Evolutionary conservation across 805 yeast species (phyloP), one percentile per base, ranked within the genome.

Genomic region (Kuraishia ogatae): DNA sequence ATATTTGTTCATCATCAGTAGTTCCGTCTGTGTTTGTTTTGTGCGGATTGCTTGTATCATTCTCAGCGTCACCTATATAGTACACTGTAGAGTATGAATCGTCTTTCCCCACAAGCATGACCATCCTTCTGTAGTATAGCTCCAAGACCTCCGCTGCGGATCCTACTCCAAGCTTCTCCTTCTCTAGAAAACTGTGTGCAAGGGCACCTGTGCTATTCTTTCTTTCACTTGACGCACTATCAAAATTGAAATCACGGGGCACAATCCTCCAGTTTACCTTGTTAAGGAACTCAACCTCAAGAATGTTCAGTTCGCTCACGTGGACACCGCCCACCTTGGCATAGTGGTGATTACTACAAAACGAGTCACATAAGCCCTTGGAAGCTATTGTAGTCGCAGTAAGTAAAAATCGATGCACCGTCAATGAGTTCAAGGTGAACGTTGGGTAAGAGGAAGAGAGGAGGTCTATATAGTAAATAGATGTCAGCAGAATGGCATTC

Each of bases 291-390:
- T 94, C 98, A 54, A 87, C 83, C 66, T 93, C 99, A 51, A 93
- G 74, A 55, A 93, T 77, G 68, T 94, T 94, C 60, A 92, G 74
- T 66, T 91, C 97, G 57, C 83, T 78, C 51, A 86, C 72, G 49
- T 89, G 89, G 3, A 91, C 87, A 57, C 99, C 98, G 2, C 99
- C 99, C 20, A 94, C 97, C 66, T 87, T 88, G 13, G 98, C 96
- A 64, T 94, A 93, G 68, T 94, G 97, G 50, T 85, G 80, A 69
- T 92, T 93, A 17, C 97, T 90, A 70, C 94, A 92, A 69, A 94
- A 93, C 24, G 92, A 86, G 71, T 93, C 99, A 69, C 97, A 91
- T 60, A 91, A 76, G 1, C 96, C 93, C 67, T 93, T 93, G 59
- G 93, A 85, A 0, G 94, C 96, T 1, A 93, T 82, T 57, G 96